Base-by-base conservation (phyloP, 2,329 filamentous ascomycete genomes). In the Fusarium metavorans region DNA sequence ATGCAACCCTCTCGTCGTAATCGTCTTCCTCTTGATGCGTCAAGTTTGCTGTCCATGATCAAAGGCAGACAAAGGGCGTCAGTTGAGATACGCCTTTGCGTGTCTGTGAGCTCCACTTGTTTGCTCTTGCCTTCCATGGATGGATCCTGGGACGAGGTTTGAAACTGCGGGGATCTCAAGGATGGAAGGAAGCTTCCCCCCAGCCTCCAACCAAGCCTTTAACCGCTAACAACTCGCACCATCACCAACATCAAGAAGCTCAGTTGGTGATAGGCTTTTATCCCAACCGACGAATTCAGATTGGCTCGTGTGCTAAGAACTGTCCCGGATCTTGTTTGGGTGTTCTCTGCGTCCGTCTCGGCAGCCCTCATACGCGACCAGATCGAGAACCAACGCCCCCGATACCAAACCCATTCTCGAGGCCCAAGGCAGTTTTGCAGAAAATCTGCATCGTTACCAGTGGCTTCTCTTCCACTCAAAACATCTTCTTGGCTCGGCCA, bases 401-500 rank as follows among this genome's bases (percentile, higher is more conserved):
- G 56, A 37, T 41, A 30, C 39, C 32, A 50, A 74, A 41, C 60
- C 71, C 61, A 32, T 66, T 58, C 52, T 66, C 68, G 25, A 45
- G 45, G 23, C 61, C 64, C 35, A 65, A 57, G 68, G 52, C 65
- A 67, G 54, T 35, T 45, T 60, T 37, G 52, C 56, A 14, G 13
- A 18, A 50, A 43, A 23, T 43, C 37, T 54, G 30, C 56, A 48
- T 23, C 20, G 41, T 14, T 43, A 32, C 23, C 45, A 43, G 59
- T 18, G 25, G 30, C 65, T 60, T 71, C 43, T 56, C 66, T 77
- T 39, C 61, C 54, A 41, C 43, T 67, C 62, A 50, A 27, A 35
- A 57, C 58, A 56, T 70, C 48, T 35, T 58, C 68, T 67, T 64
- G 57, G 54, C 67, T 58, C 52, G 50, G 18, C 57, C 62, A 43